Base-by-base conservation (phyloP, 805 yeast genomes). In the Teunomyces aglyptinius region DNA sequence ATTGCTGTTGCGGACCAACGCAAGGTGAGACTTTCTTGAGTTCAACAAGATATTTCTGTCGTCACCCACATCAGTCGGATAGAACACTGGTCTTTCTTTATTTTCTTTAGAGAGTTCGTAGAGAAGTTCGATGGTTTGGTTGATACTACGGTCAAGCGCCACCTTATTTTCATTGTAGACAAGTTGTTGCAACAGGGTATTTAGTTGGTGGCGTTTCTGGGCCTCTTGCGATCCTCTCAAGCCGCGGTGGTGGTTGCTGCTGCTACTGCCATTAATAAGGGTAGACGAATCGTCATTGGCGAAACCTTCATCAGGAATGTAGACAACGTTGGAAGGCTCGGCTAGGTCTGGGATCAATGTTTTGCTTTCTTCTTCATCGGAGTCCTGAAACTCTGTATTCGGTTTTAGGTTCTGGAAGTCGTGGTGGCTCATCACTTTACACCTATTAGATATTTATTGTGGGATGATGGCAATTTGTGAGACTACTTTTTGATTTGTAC, bases 81-180 rank as follows among this genome's bases (percentile, higher is more conserved):
- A 81, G 56, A 77, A 79, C 7, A 86, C 76, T 0, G 89, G 87
- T 41, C 89, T 66, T 26, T 68, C 64, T 22, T 65, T 69, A 57
- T 86, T 86, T 57, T 85, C 91, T 1, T 49, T 54, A 16, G 75
- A 71, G 13, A 86, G 63, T 16, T 82, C 80, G 16, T 64, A 58
- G 41, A 86, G 58, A 22, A 85, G 57, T 32, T 75, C 77, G 11
- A 75, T 67, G 1, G 84, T 77, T 26, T 77, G 71, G 49, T 75
- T 68, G 47, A 86, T 83, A 1, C 84, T 75, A 43, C 86, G 70
- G 48, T 81, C 85, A 46, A 91, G 69, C 0, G 85, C 76, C 0
- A 81, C 69, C 46, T 86, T 77, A 67, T 84, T 83, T 55, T 84
- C 83, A 59, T 89, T 89, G 62, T 86, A 92, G 50, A 81, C 86